These are phyloP conservation scores for Mycena filopes DNA, from an alignment of 768 basidiomycete species.

Conservation along the genomic window DNA sequence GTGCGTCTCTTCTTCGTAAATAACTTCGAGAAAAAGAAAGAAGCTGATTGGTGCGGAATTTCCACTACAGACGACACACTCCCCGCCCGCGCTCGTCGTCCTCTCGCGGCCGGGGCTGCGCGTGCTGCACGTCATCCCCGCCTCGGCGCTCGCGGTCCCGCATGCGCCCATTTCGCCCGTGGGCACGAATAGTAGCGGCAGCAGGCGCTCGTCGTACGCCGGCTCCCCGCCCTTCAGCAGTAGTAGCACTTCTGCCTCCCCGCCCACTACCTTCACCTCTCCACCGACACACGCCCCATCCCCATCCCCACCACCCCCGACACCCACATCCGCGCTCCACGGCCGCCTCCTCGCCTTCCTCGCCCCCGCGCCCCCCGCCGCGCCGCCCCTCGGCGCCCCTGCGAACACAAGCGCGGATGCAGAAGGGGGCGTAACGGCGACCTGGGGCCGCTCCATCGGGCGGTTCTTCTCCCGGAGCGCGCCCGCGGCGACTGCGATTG, in stretches of 20 bases:
- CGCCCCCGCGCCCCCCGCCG: slow-evolving; percentile 4
- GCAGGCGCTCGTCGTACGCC: slow-evolving; percentile 9
- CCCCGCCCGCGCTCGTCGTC: slow-evolving; percentile 26
- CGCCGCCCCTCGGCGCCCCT: slow-evolving; percentile 43
- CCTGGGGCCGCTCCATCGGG: slow-evolving; percentile 22
- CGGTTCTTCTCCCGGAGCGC: slow-evolving; percentile 29
- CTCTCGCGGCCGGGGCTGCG: slow-evolving; percentile 18
- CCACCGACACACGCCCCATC: background rate
- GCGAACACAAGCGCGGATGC: too few species aligned
- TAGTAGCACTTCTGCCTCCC: slow-evolving; percentile 10
- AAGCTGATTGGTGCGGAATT: background rate
- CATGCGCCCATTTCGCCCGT: background rate
- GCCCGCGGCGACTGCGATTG: slow-evolving; percentile 14
- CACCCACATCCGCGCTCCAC: slow-evolving; percentile 23
- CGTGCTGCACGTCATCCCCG: slow-evolving; percentile 32
- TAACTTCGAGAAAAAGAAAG: background rate
- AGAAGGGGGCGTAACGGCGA: too few species aligned
- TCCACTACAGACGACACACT: slow-evolving; percentile 28
- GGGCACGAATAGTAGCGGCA: background rate
- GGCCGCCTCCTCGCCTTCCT: slow-evolving; percentile 33
- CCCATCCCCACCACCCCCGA: slow-evolving; percentile 12
- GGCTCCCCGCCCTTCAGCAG: slow-evolving; percentile 14
- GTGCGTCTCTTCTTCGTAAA: slow-evolving; percentile 4
- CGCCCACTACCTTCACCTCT: background rate
- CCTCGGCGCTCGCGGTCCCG: slow-evolving; percentile 25